Conservation (phyloP, 441 rosid species). For the Bocquillonia castaneifolia region DNA sequence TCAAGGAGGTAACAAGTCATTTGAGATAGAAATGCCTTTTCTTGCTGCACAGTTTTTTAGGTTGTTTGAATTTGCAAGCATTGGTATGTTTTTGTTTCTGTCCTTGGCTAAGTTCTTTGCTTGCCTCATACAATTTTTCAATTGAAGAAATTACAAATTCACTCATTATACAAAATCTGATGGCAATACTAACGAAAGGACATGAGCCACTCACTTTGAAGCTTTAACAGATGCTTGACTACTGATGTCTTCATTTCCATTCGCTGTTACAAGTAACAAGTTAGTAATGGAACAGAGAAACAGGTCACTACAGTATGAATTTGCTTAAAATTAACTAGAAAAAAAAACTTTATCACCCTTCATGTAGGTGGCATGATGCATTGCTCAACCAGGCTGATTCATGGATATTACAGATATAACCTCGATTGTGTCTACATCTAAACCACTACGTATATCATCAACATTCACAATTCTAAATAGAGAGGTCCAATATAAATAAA, state of each 20-base stretch:
- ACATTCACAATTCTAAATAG: not conserved
- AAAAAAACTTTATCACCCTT: not conserved
- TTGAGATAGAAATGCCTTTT: not conserved
- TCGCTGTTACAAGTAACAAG: conserved; percentile 17
- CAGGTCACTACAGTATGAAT: not conserved
- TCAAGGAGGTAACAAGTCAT: not conserved
- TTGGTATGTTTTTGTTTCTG: not conserved
- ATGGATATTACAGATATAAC: not conserved
- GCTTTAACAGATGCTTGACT: conserved; percentile 26
- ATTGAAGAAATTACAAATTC: not conserved
- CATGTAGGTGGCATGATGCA: not conserved
- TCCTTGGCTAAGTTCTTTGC: not conserved
- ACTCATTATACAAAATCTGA: not conserved
- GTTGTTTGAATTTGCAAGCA: not conserved
- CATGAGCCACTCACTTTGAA: conserved; percentile 41
- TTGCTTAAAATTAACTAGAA: not conserved
- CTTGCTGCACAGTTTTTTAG: not conserved
- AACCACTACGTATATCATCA: not conserved
- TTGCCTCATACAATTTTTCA: not conserved
- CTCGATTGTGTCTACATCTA: not conserved
- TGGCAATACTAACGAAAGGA: not conserved
- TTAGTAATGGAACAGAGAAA: not conserved
- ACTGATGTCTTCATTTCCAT: conserved; percentile 20
- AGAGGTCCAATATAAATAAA: not conserved
- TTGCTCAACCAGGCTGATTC: not conserved